Evolutionary conservation across 2,329 filamentous ascomycete genomes (phyloP), one percentile per base, ranked within the genome.

Genomic region (Orbilia ellipsospora): DNA sequence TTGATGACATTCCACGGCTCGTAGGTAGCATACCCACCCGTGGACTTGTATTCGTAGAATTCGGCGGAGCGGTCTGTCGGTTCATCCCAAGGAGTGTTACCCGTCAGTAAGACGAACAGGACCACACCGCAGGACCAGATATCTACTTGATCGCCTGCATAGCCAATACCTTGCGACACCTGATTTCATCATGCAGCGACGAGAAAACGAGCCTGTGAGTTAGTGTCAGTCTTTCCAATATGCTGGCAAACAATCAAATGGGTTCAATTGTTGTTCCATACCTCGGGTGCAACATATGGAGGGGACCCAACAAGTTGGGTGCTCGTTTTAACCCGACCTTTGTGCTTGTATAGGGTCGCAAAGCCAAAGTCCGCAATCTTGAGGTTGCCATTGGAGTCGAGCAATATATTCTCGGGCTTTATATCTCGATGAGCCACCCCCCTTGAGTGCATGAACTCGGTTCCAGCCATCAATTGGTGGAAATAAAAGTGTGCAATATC

Each of bases 41-140:
- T 92, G 72, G 88, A 88, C 48, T 92, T 85, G 81, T 96, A 99
- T 82, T 97, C 93, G 79, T 91, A 88, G 79, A 92, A 99, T 83
- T 99, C 95, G 85, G 92, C 96, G 81, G 93, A 97, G 69, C 89
- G 87, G 42, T 87, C 84, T 1, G 93, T 94, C 0, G 95, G 95
- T 81, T 95, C 92, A 80, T 98, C 95, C 95, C 95, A 99, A 0
- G 95, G 95, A 1, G 95, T 99, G 81, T 99, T 99, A 8, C 95
- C 95, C 0, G 96, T 93, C 2, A 99, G 85, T 2, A 99, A 85
- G 42, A 98, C 95, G 80, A 99, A 99, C 2, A 99, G 85, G n/a
- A 99, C 96, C 63, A 99, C 93, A 40, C 95, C 95, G 80, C 94
- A 97, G 15, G 94, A 97, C 96, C 96, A 99, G 68, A 99, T 90